A percentile compares a stretch with the other conserved stretches of the same genome.
These are phyloP conservation scores for Lachnellula arida DNA, from an alignment of 2,329 filamentous ascomycete genomes.

Conservation along the genomic window DNA sequence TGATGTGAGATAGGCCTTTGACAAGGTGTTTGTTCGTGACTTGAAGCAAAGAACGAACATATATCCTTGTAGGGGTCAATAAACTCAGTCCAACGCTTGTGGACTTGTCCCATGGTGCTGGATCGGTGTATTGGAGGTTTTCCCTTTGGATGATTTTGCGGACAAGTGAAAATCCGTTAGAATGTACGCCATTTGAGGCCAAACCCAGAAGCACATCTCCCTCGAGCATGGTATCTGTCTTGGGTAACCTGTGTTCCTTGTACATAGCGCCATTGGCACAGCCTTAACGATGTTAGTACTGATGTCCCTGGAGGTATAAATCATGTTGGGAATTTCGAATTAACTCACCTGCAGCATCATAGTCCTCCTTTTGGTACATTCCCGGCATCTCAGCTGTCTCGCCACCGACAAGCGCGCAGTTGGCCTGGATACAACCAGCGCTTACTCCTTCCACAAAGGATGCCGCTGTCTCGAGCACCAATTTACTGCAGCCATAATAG, in stretches of 20 bases:
- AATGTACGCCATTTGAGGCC: conserved; percentile 82
- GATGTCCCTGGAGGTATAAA: not conserved
- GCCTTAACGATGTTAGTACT: conserved; percentile 39
- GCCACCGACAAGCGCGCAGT: conserved; percentile 89
- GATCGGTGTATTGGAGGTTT: conserved; percentile 64
- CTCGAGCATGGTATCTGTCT: conserved; percentile 66
- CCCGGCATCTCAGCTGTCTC: conserved; percentile 99
- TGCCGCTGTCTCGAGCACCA: conserved; percentile 72
- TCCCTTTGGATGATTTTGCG: conserved; percentile 77
- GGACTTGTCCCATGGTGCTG: conserved; percentile 69
- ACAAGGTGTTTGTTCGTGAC: conserved; percentile 59
- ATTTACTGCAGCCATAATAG: conserved; percentile 63
- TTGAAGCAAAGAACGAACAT: conserved; percentile 76
- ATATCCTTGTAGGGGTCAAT: conserved; percentile 87
- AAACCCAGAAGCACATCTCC: conserved; percentile 87
- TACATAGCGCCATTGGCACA: conserved; percentile 82
- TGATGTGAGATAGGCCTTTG: conserved; percentile 96
- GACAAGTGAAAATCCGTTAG: conserved; percentile 96
- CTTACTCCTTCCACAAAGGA: conserved; percentile 91
- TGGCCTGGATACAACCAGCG: conserved; percentile 76
- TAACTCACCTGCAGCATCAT: conserved; percentile 65
- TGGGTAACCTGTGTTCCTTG: conserved; percentile 66
- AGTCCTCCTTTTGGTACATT: conserved; percentile 78
- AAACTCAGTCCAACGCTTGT: conserved; percentile 68
- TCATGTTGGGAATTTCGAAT: not conserved